phyloP scores from a whole-genome alignment of 179 eudicot genomes.

The Silene noctiflora region DNA sequence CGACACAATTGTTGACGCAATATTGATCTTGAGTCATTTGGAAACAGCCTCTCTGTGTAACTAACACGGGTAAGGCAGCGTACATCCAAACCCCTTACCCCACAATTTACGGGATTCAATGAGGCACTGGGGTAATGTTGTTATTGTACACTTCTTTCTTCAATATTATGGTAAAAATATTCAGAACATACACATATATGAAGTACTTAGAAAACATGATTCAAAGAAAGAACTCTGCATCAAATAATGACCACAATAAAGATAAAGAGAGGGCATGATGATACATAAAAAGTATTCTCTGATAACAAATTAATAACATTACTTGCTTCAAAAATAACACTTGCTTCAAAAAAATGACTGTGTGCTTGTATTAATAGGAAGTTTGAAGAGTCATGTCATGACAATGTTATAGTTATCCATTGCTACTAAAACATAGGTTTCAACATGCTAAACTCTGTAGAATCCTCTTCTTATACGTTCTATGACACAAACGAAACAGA shows the following conservation, averaged over 20 bases:
- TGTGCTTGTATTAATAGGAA: neutral
- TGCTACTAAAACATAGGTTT: neutral
- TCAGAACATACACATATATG: neutral
- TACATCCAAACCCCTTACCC: too few species aligned
- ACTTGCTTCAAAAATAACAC: neutral
- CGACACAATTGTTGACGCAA: too few species aligned
- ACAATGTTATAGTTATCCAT: neutral
- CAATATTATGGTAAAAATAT: neutral
- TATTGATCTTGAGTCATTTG: too few species aligned
- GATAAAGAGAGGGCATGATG: neutral
- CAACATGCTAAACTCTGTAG: neutral
- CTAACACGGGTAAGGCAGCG: too few species aligned
- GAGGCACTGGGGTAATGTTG: too few species aligned
- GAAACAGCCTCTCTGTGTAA: too few species aligned
- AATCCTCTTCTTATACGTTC: neutral
- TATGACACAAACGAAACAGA: neutral
- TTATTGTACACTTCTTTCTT: neutral
- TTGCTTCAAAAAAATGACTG: neutral
- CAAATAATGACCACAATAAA: neutral
- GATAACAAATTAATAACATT: neutral
- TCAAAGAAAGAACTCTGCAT: neutral
- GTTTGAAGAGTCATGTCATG: neutral
- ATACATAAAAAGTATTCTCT: neutral
- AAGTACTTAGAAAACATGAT: too few species aligned
- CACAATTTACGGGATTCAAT: too few species aligned